Base-by-base conservation (phyloP, 2,329 filamentous ascomycete genomes). In the Penicillium sp. region DNA sequence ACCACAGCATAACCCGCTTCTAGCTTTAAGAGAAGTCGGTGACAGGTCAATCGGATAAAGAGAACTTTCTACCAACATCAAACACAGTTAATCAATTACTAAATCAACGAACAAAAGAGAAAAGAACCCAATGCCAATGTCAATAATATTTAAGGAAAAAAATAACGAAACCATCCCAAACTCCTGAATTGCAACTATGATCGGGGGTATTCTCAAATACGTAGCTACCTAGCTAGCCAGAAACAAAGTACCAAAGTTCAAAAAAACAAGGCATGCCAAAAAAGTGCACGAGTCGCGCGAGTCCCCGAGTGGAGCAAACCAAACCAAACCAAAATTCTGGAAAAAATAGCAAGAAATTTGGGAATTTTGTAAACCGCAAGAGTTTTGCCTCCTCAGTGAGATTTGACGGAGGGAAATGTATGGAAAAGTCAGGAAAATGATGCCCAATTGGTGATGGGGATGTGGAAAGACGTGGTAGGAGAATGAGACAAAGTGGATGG, bases 121-220 rank as follows among this genome's bases (percentile, higher is more conserved):
- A 33, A 33, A 42, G 6, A 11, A 19, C n/a, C 40, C 11, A 37
- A 37, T 37, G 35, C 35, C 13, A 37, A 14, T 33, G 30, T 13
- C 35, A 33, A 33, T 33, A 4, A 11, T 11, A 33, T 33, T 16
- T 22, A 22, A 22, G 19, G 19, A 22, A 22, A 22, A 0, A 13
- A 37, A 37, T 5, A 35, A 13, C 1, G 13, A 10, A 37, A 13
- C 35, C 26, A 65, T 49, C 55, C 54, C 33, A 52, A 62, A 64
- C 59, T 62, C 59, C 59, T 58, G 49, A 45, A 61, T 62, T 60
- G 57, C 51, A 61, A 61, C 46, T 65, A 59, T 65, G 13, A 57
- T 61, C 55, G 64, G 65, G 67, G 43, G 43, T 68, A 68, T 68
- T 68, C 59, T 52, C 57, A 63, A 61, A 60, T 60, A 66, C 64